Conservation (phyloP, 257 asterid genomes). For the Scutellaria galericulata region DNA sequence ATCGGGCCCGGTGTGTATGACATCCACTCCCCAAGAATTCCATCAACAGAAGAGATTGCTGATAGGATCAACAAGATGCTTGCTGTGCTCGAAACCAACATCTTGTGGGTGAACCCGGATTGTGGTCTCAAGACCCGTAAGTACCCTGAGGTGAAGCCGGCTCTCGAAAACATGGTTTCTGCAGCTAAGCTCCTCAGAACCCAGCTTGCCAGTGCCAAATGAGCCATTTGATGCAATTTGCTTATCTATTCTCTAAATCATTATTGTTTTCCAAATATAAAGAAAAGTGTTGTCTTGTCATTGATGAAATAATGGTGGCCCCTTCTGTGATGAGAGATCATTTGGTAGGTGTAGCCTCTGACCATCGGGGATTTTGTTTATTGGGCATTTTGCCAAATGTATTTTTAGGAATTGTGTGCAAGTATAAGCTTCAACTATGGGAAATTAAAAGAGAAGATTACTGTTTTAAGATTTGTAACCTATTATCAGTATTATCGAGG, state of each 20-base stretch:
- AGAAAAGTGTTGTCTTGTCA: conserved; percentile 14
- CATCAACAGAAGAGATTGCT: conserved; percentile 81
- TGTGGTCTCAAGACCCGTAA: conserved; percentile 98
- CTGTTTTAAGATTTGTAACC: too few species aligned
- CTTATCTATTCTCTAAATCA: too few species aligned
- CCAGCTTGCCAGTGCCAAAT: conserved; percentile 71
- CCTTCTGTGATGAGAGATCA: conserved; percentile 23
- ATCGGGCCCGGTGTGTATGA: conserved; percentile 97
- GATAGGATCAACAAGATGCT: conserved; percentile 97
- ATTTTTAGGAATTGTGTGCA: conserved; percentile 12
- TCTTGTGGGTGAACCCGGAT: conserved; percentile 98
- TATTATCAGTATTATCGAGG: too few species aligned
- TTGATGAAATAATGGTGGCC: conserved; percentile 39
- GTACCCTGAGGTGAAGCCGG: conserved; percentile 88
- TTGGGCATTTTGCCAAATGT: not conserved
- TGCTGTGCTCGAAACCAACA: conserved; percentile 91
- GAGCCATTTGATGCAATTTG: conserved; percentile 20
- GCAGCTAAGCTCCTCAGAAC: conserved; percentile 87
- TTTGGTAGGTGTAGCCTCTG: conserved; percentile 27
- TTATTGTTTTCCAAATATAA: conserved; percentile 18
- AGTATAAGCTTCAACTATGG: conserved; percentile 6
- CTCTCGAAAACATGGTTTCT: conserved; percentile 79
- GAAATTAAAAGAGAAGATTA: conserved; percentile 19
- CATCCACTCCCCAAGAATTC: conserved; percentile 97
- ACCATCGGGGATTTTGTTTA: not conserved